phyloP scores from a whole-genome alignment of 257 asterid genomes.

The Solanum chiquidenum region DNA sequence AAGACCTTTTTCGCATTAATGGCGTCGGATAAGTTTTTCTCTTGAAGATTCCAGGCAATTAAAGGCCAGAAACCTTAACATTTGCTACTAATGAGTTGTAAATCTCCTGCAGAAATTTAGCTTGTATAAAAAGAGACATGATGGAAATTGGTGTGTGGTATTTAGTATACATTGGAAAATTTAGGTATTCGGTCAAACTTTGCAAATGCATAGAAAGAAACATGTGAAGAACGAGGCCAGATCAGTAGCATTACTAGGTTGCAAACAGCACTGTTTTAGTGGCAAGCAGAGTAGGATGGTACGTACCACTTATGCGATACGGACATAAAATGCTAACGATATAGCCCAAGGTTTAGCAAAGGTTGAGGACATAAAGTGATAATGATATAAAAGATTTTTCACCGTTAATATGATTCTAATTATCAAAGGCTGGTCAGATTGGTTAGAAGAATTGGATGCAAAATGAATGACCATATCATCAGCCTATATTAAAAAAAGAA shows the following conservation, averaged over 20 bases:
- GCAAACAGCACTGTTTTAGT: background rate
- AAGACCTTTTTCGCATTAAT: background rate
- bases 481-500: constrained; percentile 33
- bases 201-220: background rate
- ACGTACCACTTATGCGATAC: background rate
- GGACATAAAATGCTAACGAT: background rate
- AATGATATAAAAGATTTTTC: background rate
- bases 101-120: background rate
- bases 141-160: background rate
- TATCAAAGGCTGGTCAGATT: constrained; percentile 50
- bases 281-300: background rate
- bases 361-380: background rate
- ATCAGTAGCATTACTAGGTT: background rate
- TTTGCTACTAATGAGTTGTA: background rate
- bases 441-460: constrained; percentile 82
- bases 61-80: background rate
- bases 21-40: background rate
- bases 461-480: constrained; percentile 67
- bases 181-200: background rate
- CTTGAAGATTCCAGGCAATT: background rate
- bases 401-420: background rate
- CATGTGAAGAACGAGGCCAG: background rate
- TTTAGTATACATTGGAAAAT: background rate
- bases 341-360: background rate
- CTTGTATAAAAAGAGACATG: background rate